Base-by-base conservation (phyloP, 2,329 filamentous ascomycete species). In the Paradendryphiella salina region DNA sequence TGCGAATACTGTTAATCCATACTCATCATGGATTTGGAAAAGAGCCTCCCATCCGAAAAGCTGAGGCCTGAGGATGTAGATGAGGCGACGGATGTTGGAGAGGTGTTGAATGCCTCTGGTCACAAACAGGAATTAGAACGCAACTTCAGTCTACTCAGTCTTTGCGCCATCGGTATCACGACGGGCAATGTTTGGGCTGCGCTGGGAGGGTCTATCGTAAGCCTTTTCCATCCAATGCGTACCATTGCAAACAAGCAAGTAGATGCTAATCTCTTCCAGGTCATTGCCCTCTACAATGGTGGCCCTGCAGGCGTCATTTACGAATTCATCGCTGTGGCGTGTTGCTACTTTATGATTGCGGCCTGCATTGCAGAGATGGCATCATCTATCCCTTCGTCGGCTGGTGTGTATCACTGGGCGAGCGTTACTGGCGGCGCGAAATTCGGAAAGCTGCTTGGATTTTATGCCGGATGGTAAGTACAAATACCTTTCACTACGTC, bases 371-470 rank as follows among this genome's bases (percentile, higher is more conserved):
- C 80, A 14, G 79, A 81, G 56, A 71, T 81, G 34, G 76, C 77
- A 3, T 77, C 74, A 20, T 70, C 74, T 4, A 75, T 77, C 31
- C 75, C 75, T 8, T 74, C 74, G 2, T 66, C 70, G 34, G 68
- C 70, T 26, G 74, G 74, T 48, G 79, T 82, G 8, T 82, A 82
- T 59, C 79, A 82, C 52, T 82, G 79, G 79, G 78, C 79, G 3
- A 75, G 75, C 3, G 71, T 81, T 15, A 80, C 79, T 1, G 74
- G 75, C 9, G 79, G 79, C 5, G 54, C 54, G 23, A 74, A 67
- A 35, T 79, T 77, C 65, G 78, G 79, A n/a, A 70, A 75, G 20
- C 60, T 76, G 4, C 65, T 74, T 46, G 77, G 78, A 2, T 82
- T 73, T 62, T 81, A 79, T 55, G 79, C 79, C 14, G 80, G 77